Evolutionary conservation across 495 filamentous ascomycete genomes (phyloP).

Genomic region (Rhypophila decipiens): DNA sequence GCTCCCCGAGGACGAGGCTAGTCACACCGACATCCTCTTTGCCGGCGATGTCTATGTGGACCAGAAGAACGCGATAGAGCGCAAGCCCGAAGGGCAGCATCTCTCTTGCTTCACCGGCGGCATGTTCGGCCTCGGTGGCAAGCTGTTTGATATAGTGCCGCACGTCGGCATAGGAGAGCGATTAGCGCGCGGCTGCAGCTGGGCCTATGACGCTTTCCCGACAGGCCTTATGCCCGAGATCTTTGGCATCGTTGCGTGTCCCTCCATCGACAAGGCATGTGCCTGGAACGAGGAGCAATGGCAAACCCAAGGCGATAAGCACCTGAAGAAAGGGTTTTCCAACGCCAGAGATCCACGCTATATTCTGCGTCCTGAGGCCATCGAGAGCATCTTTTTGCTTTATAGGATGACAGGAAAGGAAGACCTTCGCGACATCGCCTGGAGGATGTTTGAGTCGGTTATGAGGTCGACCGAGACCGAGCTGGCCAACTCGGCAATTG

Average conservation of each 20-base stretch:
- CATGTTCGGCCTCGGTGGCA: slow-evolving; percentile 81
- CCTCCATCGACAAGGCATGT: slow-evolving; percentile 22
- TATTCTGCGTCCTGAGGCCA: slow-evolving; percentile 60
- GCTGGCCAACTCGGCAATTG: slow-evolving; percentile 42
- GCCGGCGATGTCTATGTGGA: slow-evolving; percentile 30
- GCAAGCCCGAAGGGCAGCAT: slow-evolving; percentile 36
- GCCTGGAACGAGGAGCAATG: slow-evolving; percentile 29
- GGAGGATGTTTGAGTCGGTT: slow-evolving; percentile 51
- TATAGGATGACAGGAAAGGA: slow-evolving; percentile 51
- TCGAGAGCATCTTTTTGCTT: slow-evolving; percentile 64
- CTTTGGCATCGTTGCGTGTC: slow-evolving; percentile 56
- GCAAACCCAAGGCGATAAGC: slow-evolving; percentile 26
- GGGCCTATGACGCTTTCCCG: slow-evolving; percentile 71
- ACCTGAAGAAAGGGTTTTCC: slow-evolving; percentile 57
- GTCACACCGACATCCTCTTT: slow-evolving; percentile 62
- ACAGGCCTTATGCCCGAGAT: slow-evolving; percentile 84
- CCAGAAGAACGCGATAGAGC: not conserved
- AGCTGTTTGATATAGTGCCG: slow-evolving; percentile 58
- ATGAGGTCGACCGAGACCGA: slow-evolving; percentile 36
- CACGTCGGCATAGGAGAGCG: slow-evolving; percentile 69
- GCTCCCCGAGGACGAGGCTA: slow-evolving; percentile 38
- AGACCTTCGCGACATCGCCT: slow-evolving; percentile 47
- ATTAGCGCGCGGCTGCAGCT: slow-evolving; percentile 80
- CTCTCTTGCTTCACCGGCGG: slow-evolving; percentile 73
- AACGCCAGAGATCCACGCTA: slow-evolving; percentile 50